Evolutionary conservation across 2,329 filamentous ascomycete genomes (phyloP).

Genomic region (Aspergillus amoenus): DNA sequence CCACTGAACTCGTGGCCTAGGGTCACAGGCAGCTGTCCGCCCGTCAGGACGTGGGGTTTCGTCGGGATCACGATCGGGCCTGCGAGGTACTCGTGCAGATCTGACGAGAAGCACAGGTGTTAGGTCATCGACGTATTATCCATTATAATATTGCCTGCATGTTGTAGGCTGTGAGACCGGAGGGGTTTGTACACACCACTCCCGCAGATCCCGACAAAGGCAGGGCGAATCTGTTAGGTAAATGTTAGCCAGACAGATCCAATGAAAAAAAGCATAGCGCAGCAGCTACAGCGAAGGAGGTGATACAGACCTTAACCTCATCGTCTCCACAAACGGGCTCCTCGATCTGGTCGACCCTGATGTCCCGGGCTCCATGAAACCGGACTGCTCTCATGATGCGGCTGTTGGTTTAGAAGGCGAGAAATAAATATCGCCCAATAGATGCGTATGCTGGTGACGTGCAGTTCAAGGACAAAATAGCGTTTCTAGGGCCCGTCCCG

Average conservation of each 20-base stretch:
- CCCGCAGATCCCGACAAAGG: constrained; percentile 38
- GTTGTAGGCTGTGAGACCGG: not conserved
- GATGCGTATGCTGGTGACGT: not conserved
- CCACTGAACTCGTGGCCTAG: constrained; percentile 68
- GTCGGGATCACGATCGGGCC: constrained; percentile 50
- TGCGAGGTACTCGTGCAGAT: constrained; percentile 55
- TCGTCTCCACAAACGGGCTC: constrained; percentile 46
- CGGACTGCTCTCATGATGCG: constrained; percentile 36
- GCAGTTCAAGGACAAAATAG: not conserved
- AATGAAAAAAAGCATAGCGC: not conserved
- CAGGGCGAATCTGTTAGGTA: constrained; percentile 25
- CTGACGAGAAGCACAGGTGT: constrained; percentile 18
- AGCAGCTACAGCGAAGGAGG: not conserved
- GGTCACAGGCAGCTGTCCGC: constrained; percentile 57
- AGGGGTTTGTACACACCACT: constrained; percentile 20
- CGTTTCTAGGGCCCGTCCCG: not conserved
- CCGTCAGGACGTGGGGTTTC: constrained; percentile 57
- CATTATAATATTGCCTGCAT: too few relatives aligned
- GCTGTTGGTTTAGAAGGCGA: not conserved
- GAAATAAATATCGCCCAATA: not conserved
- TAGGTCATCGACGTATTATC: not conserved
- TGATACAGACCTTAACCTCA: constrained; percentile 45
- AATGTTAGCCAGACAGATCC: not conserved
- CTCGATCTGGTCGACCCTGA: constrained; percentile 36
- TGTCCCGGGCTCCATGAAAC: constrained; percentile 36